Evolutionary conservation across 2,329 filamentous ascomycete species (phyloP), one percentile per base, ranked within the genome.

Genomic region (Coniochaeta pulveracea): DNA sequence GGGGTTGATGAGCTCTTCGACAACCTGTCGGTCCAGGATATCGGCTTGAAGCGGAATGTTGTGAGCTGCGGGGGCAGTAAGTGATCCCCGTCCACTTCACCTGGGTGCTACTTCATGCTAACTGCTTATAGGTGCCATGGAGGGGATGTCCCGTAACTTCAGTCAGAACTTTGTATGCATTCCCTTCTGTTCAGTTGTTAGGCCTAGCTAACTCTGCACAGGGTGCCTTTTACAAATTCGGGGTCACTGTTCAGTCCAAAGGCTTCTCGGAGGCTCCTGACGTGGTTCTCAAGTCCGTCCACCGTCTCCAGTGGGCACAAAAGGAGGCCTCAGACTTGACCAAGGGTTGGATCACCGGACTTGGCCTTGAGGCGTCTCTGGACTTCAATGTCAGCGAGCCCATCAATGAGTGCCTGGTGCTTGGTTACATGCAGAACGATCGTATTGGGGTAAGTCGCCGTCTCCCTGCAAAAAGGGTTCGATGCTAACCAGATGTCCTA

Each of bases 211-310:
- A 50, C 52, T 42, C 46, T 43, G 17, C 47, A 44, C 14, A 66
- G 60, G 77, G 77, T 2, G 76, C 76, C 38, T 66, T 67, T 0
- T 83, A 82, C 50, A 80, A 81, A 34, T 82, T 76, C 44, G 64
- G 72, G 22, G 74, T 76, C 2, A 56, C 61, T 2, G 67, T 72
- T 3, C 53, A 63, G 5, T 69, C 61, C 4, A 56, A 50, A n/a
- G 51, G 58, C 1, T 76, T 77, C 37, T 43, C 52, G 2, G 53
- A 62, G 4, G 65, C 71, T 0, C 68, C 66, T 0, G 36, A 51
- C 2, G 51, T 60, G 0, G 60, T 81, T 2, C 56, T 67, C 5
- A 55, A 61, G 27, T 61, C 65, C 0, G 57, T 76, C 0, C 60
- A 63, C 5, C 60, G 69, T 4, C 43, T 79, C 29, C 66, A 64